Evolutionary conservation across 768 basidiomycete genomes (phyloP), one percentile per base, ranked within the genome.

Genomic region (Arthromyces matolae): DNA sequence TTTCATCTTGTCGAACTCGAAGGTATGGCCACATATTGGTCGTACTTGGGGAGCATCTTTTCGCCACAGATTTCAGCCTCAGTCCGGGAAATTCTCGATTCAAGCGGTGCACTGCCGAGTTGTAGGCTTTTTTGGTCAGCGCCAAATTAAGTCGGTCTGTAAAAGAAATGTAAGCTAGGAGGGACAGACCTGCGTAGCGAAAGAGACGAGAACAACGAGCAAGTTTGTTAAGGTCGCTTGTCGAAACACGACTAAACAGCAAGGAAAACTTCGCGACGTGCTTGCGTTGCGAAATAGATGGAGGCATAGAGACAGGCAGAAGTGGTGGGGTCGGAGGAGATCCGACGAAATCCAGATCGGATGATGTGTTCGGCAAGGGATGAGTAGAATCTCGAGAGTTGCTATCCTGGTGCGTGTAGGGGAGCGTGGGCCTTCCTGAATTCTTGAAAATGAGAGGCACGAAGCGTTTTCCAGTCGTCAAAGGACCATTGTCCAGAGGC

Each of bases 11-110:
- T n/a, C 86, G 77, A 18, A 67, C 57, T 22, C 63, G 64, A 27
- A 88, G 70, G 60, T 89, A 89, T 6, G 86, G 84, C 88, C 88
- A 90, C 59, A 84, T 69, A 53, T 89, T 80, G 1, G 73, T 78
- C 64, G 73, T 80, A 14, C 68, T 71, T 18, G 49, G 63, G 13
- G 75, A 62, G 54, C 77, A 65, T 9, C 61, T 59, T 36, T 64
- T 49, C 39, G 78, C 50, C 6, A 80, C 42, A 1, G 52, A 28
- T 14, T 66, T 64, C 34, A 81, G 64, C 36, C 84, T 76, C 20
- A 51, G 54, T 7, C 87, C 87, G 19, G 68, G 35, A 56, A 77
- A 86, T 13, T 69, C 47, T 19, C 63, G 67, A 13, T 42, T 52
- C 8, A 89, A 70, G 28, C 76, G 73, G 43, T 72, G 63, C 10